These are phyloP conservation scores for Myxozyma udenii DNA, from an alignment of 805 yeast species.

Conservation along the genomic window DNA sequence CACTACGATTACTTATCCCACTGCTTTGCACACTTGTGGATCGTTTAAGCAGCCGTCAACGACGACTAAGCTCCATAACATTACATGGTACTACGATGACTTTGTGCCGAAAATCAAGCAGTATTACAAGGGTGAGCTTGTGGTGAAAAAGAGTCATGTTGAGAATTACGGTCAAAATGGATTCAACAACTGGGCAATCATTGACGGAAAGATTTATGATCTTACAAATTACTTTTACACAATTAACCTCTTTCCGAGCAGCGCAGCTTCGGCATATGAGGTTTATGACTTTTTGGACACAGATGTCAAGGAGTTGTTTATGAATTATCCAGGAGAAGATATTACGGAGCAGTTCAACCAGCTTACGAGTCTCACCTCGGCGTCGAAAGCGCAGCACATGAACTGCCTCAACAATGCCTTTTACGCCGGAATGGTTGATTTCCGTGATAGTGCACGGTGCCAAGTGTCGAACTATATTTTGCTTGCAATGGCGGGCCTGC, in stretches of 20 bases:
- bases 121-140: slow-evolving; percentile 41
- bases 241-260: slow-evolving; percentile 32
- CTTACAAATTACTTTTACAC: slow-evolving; percentile 41
- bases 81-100: slow-evolving; percentile 40
- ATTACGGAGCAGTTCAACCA: slow-evolving; percentile 36
- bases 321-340: slow-evolving; percentile 39
- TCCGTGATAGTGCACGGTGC: slow-evolving; percentile 42
- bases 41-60: slow-evolving; percentile 32
- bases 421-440: slow-evolving; percentile 40
- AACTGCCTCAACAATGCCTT: slow-evolving; percentile 41
- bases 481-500: slow-evolving; percentile 40
- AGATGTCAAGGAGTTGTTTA: slow-evolving; percentile 36
- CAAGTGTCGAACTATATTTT: slow-evolving; percentile 43
- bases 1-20: slow-evolving; percentile 34
- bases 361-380: slow-evolving; percentile 31
- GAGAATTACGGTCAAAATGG: slow-evolving; percentile 30
- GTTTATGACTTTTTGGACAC: slow-evolving; percentile 40
- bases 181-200: slow-evolving; percentile 36
- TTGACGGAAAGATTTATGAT: slow-evolving; percentile 41
- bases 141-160: slow-evolving; percentile 36
- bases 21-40: slow-evolving; percentile 40
- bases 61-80: slow-evolving; percentile 38
- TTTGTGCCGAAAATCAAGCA: slow-evolving; percentile 39
- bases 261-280: slow-evolving; percentile 28
- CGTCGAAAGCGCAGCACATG: slow-evolving; percentile 33